These are phyloP conservation scores for Diplotaxis tenuifolia DNA, from an alignment of 345 rosid genomes.

Conservation along the genomic window DNA sequence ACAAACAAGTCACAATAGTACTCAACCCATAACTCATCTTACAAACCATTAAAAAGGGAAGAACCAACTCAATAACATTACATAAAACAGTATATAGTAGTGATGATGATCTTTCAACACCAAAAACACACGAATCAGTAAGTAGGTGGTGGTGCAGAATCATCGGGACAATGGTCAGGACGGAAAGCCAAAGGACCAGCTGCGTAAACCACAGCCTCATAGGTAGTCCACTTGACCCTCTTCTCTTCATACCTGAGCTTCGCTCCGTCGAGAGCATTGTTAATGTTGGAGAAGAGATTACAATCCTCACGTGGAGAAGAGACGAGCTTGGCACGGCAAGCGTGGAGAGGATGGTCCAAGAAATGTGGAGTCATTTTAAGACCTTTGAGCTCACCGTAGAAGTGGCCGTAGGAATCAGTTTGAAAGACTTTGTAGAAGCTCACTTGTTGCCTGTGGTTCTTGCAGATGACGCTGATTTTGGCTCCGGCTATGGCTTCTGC, in stretches of 20 bases:
- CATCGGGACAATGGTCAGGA: constrained; percentile 55
- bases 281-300: constrained; percentile 65
- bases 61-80: neutral
- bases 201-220: constrained; percentile 61
- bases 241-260: constrained; percentile 56
- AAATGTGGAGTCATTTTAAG: constrained; percentile 42
- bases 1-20: constrained; percentile 12
- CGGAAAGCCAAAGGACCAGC: constrained; percentile 93
- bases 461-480: constrained; percentile 71
- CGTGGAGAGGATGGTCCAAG: constrained; percentile 79
- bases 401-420: constrained; percentile 59
- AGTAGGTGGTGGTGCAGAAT: constrained; percentile 33
- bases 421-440: constrained; percentile 63
- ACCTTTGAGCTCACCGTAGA: constrained; percentile 70
- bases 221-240: constrained; percentile 41
- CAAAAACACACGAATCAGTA: constrained; percentile 19
- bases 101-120: constrained; percentile 4
- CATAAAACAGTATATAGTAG: constrained; percentile 1
- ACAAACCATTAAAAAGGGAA: constrained; percentile 15
- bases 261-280: constrained; percentile 70
- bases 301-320: constrained; percentile 66
- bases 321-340: constrained; percentile 74
- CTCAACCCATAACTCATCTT: constrained; percentile 20
- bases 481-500: constrained; percentile 72
- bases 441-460: constrained; percentile 49